Conservation (phyloP, 2,329 filamentous ascomycete genomes). For the Uncinocarpus reesii region DNA sequence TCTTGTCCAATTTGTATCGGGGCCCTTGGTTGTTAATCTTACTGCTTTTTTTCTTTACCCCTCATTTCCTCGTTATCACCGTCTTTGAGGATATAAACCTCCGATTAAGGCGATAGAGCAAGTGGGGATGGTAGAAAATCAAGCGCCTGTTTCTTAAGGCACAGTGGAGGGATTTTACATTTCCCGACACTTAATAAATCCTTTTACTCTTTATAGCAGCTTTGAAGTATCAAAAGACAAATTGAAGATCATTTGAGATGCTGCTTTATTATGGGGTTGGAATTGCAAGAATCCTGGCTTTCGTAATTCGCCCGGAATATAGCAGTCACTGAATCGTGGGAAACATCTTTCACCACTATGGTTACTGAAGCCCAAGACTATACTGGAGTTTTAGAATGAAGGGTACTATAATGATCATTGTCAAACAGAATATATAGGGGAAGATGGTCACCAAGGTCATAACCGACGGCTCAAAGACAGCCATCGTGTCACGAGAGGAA, state of each 20-base stretch:
- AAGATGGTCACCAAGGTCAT: too few species aligned
- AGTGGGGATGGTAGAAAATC: slow-evolving; percentile 9
- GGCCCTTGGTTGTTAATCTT: slow-evolving; percentile 11
- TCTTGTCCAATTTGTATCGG: slow-evolving; percentile 8
- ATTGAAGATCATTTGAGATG: background rate
- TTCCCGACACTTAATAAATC: background rate
- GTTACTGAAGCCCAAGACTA: too few species aligned
- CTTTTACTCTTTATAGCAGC: background rate
- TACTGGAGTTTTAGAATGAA: too few species aligned
- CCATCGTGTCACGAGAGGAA: too few species aligned
- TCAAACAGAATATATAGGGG: too few species aligned
- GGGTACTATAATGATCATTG: too few species aligned
- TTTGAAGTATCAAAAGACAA: background rate
- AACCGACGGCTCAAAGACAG: too few species aligned
- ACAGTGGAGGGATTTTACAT: slow-evolving; percentile 10
- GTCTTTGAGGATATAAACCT: background rate
- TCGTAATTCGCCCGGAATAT: too few species aligned
- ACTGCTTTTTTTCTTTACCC: slow-evolving; percentile 7
- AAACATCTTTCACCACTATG: too few species aligned
- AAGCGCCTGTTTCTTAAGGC: slow-evolving; percentile 20
- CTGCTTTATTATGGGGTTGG: too few species aligned
- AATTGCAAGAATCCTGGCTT: too few species aligned
- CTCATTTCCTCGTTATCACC: background rate
- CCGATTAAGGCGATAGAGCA: background rate
- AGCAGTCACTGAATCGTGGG: too few species aligned